A percentile compares a stretch with the other conserved stretches of the same genome.
phyloP scores from a whole-genome alignment of 2,329 filamentous ascomycete species.

The Tolypocladium album region DNA sequence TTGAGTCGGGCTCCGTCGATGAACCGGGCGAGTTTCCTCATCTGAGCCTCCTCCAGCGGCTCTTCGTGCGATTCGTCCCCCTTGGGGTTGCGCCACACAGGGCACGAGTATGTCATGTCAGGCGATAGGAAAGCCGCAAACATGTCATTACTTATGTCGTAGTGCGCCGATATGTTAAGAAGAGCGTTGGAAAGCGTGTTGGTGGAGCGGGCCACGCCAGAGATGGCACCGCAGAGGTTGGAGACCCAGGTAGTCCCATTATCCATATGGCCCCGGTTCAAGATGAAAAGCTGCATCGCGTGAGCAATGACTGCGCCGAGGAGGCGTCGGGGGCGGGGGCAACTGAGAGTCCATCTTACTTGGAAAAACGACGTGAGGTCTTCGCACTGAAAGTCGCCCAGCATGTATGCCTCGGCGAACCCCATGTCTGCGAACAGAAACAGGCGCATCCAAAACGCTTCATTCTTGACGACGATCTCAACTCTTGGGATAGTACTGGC shows the following conservation, averaged over 20 bases:
- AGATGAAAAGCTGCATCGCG: slow-evolving; percentile 52
- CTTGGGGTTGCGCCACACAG: slow-evolving; percentile 41
- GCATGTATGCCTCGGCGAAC: slow-evolving; percentile 64
- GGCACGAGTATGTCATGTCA: slow-evolving; percentile 71
- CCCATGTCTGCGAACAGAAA: slow-evolving; percentile 66
- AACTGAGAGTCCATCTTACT: slow-evolving; percentile 23
- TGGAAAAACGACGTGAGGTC: slow-evolving; percentile 60
- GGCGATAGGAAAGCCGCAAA: slow-evolving; percentile 61
- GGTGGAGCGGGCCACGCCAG: slow-evolving; percentile 44
- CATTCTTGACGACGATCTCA: slow-evolving; percentile 50
- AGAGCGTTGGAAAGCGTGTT: slow-evolving; percentile 48
- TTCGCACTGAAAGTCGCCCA: slow-evolving; percentile 56
- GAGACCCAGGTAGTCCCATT: slow-evolving; percentile 56
- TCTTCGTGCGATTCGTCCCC: slow-evolving; percentile 26
- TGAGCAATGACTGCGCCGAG: background rate
- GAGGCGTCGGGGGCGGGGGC: background rate
- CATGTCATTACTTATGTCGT: slow-evolving; percentile 68
- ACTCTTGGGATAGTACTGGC: slow-evolving; percentile 28
- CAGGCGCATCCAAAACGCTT: slow-evolving; percentile 60
- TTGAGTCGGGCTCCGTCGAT: slow-evolving; percentile 56
- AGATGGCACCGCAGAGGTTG: slow-evolving; percentile 44
- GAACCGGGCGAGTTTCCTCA: slow-evolving; percentile 55
- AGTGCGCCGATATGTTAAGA: slow-evolving; percentile 61
- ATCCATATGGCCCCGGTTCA: slow-evolving; percentile 52
- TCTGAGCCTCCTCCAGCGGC: slow-evolving; percentile 53